These are phyloP conservation scores for Tricholoma flavovirens DNA, from an alignment of 768 basidiomycete genomes.

Conservation along the genomic window DNA sequence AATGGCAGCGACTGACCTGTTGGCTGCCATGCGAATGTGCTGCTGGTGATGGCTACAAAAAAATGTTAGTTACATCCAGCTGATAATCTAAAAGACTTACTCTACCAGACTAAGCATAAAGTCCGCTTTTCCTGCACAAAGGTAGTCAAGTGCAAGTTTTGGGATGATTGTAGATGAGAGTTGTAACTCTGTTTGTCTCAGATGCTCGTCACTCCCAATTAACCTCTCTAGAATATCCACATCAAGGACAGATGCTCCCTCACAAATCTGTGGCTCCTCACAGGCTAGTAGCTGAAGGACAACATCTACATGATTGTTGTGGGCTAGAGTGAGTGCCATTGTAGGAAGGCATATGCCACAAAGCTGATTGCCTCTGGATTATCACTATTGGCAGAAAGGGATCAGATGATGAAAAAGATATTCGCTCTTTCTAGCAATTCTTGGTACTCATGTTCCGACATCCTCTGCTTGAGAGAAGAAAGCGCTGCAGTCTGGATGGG, in stretches of 20 bases:
- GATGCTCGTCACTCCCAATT: not conserved
- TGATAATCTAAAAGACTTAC: slow-evolving; percentile 4
- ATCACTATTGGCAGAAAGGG: slow-evolving; percentile 6
- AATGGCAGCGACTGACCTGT: slow-evolving; percentile 5
- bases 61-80: not conserved
- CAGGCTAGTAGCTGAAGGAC: slow-evolving; percentile 7
- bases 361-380: slow-evolving; percentile 14
- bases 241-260: slow-evolving; percentile 11
- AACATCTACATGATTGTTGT: slow-evolving; percentile 8
- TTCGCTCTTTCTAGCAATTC: slow-evolving; percentile 14
- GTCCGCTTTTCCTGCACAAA: slow-evolving; percentile 8
- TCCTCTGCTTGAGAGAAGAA: slow-evolving; percentile 9
- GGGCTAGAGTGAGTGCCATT: slow-evolving; percentile 10
- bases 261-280: slow-evolving; percentile 12
- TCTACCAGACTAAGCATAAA: slow-evolving; percentile 11
- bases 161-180: slow-evolving; percentile 9
- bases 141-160: slow-evolving; percentile 13
- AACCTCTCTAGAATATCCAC: slow-evolving; percentile 12
- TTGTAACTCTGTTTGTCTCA: slow-evolving; percentile 4
- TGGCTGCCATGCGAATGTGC: slow-evolving; percentile 11
- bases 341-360: slow-evolving; percentile 10
- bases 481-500: slow-evolving; percentile 14
- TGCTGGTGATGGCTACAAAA: slow-evolving; percentile 12
- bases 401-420: slow-evolving; percentile 8
- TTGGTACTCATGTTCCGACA: slow-evolving; percentile 9